These are phyloP conservation scores for Tribonema minus DNA, from an alignment of 108 stramenopile species.

Conservation along the genomic window DNA sequence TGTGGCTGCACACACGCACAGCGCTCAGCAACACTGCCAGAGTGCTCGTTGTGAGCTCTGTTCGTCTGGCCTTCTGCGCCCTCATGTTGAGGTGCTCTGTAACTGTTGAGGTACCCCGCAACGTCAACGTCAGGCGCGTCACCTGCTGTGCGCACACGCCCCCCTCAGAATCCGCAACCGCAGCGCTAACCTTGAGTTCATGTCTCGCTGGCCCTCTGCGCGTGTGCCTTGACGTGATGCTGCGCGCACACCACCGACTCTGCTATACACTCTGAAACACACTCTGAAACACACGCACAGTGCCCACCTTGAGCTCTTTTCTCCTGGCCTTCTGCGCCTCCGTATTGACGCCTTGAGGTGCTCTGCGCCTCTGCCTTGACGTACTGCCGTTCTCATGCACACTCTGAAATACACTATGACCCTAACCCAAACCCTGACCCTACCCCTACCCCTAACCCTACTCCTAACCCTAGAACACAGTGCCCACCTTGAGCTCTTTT, in stretches of 20 bases:
- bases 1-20: too few species aligned
- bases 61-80: conserved; percentile 10
- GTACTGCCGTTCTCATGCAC: conserved; percentile 8
- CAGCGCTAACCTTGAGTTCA: too few species aligned
- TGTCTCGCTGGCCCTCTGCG: conserved; percentile 11
- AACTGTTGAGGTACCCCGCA: too few species aligned
- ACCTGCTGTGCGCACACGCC: too few species aligned
- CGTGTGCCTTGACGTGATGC: neutral
- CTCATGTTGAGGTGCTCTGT: conserved; percentile 30
- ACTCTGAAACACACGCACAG: conserved; percentile 15
- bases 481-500: neutral
- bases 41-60: too few species aligned
- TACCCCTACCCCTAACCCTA: neutral
- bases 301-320: too few species aligned
- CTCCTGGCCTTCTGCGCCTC: conserved; percentile 14
- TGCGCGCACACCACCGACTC: too few species aligned
- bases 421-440: too few species aligned
- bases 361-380: conserved; percentile 1
- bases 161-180: too few species aligned
- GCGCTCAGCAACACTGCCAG: too few species aligned
- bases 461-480: conserved; percentile 24
- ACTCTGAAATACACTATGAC: conserved; percentile 10
- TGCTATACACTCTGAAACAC: conserved; percentile 14
- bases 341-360: conserved; percentile 24
- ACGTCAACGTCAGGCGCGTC: too few species aligned